A percentile compares a stretch with the other conserved stretches of the same genome.
These are phyloP conservation scores for Aspergillus amoenus DNA, from an alignment of 2,329 filamentous ascomycete genomes.

Conservation along the genomic window DNA sequence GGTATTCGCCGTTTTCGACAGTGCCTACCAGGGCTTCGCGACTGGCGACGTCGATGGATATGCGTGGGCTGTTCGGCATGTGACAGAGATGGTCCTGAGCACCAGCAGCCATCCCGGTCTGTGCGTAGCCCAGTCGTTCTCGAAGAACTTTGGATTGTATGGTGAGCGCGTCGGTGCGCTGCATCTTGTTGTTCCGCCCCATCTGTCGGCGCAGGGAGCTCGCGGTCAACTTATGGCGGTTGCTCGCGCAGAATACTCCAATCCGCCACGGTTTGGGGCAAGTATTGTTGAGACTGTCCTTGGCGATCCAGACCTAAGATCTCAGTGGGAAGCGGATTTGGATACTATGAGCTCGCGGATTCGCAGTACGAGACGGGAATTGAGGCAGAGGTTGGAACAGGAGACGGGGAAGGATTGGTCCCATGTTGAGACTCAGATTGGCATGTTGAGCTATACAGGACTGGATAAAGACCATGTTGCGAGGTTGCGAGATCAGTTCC, in stretches of 20 bases:
- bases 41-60: constrained; percentile 83
- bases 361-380: constrained; percentile 78
- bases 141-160: constrained; percentile 75
- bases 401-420: constrained; percentile 88
- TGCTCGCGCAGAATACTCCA: constrained; percentile 37
- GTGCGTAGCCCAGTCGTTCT: constrained; percentile 59
- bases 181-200: constrained; percentile 54
- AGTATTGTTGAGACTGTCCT: constrained; percentile 79
- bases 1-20: constrained; percentile 97
- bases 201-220: constrained; percentile 25
- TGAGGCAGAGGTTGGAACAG: constrained; percentile 77
- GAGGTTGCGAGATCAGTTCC: constrained; percentile 40
- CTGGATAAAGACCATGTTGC: constrained; percentile 46
- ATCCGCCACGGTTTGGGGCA: constrained; percentile 78
- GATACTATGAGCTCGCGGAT: constrained; percentile 91
- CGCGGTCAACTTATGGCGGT: constrained; percentile 32
- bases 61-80: constrained; percentile 85
- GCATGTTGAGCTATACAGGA: constrained; percentile 86
- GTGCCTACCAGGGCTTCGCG: constrained; percentile 94
- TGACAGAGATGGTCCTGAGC: constrained; percentile 58
- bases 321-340: constrained; percentile 87
- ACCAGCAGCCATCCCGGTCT: constrained; percentile 68
- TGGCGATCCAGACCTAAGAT: constrained; percentile 73
- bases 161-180: constrained; percentile 94
- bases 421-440: constrained; percentile 82